These are phyloP conservation scores for Rosa rugosa DNA, from an alignment of 306 rosid species.

Conservation along the genomic window DNA sequence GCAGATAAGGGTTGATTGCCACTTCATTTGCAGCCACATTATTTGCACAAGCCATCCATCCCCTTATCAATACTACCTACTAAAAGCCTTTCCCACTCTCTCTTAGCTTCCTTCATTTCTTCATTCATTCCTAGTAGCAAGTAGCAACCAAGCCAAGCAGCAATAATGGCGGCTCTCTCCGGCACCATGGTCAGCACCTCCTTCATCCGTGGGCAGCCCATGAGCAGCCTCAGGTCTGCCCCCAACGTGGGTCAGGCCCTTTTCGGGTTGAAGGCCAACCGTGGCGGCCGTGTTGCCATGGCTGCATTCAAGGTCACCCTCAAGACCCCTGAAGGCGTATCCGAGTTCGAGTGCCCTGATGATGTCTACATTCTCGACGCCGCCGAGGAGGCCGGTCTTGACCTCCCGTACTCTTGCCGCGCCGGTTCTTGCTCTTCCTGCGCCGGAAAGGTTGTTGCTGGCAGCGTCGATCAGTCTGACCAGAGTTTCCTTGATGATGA, in stretches of 20 bases:
- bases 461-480: constrained; percentile 62
- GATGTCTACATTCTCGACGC: constrained; percentile 62
- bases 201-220: constrained; percentile 43
- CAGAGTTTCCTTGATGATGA: constrained; percentile 84
- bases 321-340: constrained; percentile 56
- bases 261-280: constrained; percentile 47
- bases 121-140: not conserved
- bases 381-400: constrained; percentile 61
- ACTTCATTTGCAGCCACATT: constrained; percentile 29
- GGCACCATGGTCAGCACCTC: constrained; percentile 62
- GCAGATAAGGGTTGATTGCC: constrained; percentile 45
- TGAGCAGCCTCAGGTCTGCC: constrained; percentile 35
- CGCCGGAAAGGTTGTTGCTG: constrained; percentile 54
- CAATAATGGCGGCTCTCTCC: constrained; percentile 50
- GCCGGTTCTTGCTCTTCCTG: constrained; percentile 92
- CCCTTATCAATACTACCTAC: constrained; percentile 20
- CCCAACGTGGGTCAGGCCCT: constrained; percentile 50
- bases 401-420: constrained; percentile 83
- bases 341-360: constrained; percentile 55
- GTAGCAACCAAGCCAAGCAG: not conserved
- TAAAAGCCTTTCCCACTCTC: not conserved
- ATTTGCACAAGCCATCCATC: constrained; percentile 31
- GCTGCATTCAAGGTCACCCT: constrained; percentile 63
- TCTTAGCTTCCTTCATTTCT: not conserved
- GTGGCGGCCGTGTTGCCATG: constrained; percentile 64